These are phyloP conservation scores for Solanum lycopersicoides DNA, from an alignment of 257 asterid genomes.

Conservation along the genomic window DNA sequence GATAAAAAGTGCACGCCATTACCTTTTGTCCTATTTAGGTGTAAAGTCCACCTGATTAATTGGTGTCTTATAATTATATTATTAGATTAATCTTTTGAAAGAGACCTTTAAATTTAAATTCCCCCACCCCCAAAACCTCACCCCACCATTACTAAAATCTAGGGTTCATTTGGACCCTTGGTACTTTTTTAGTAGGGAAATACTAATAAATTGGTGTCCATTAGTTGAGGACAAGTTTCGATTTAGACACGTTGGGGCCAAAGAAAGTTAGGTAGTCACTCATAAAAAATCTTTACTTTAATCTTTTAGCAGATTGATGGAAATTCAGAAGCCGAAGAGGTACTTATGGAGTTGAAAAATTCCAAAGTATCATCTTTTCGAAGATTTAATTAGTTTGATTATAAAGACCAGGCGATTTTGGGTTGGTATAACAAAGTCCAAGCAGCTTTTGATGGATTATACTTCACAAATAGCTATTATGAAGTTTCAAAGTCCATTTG, in stretches of 20 bases:
- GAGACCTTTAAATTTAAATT: background rate
- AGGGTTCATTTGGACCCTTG: background rate
- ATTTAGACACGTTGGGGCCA: background rate
- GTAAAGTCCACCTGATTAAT: background rate
- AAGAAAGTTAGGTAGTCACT: background rate
- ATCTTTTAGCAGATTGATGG: background rate
- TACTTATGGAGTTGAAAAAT: background rate
- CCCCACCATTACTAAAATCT: background rate
- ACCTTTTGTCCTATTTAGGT: background rate
- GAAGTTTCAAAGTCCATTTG: background rate
- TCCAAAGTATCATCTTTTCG: background rate
- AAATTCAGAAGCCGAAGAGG: background rate
- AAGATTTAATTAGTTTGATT: background rate
- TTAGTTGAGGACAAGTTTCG: background rate
- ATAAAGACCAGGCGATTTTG: background rate
- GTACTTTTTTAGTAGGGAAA: background rate
- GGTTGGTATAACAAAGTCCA: background rate
- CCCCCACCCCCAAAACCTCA: too few species aligned
- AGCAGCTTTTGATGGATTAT: too few species aligned
- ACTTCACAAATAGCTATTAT: background rate
- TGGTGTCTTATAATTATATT: background rate
- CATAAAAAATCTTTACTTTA: background rate
- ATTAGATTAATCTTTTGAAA: background rate
- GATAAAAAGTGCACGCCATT: background rate
- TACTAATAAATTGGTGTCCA: background rate